Percentiles rank a stretch among this genome's conserved stretches.
Conservation (phyloP, 1,139 yeast genomes). For the Casaregolazyma suthepensis region DNA sequence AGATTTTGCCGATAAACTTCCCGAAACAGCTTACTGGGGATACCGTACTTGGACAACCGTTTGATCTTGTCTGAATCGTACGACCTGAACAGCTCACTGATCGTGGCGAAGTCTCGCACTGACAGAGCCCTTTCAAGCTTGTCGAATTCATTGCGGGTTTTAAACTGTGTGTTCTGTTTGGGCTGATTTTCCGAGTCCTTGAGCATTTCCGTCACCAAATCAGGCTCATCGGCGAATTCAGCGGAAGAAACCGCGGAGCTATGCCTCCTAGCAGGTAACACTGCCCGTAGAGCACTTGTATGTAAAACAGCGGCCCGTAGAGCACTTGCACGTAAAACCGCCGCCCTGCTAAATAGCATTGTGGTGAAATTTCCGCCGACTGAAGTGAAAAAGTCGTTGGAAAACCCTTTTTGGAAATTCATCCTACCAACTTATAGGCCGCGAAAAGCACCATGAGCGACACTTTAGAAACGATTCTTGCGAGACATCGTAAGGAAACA, state of each 20-base stretch:
- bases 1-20: conserved; percentile 3
- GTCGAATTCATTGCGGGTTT: neutral
- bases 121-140: conserved; percentile 2
- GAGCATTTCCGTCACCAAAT: conserved; percentile 4
- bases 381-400: neutral
- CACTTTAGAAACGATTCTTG: conserved; percentile 48
- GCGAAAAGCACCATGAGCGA: conserved; percentile 13
- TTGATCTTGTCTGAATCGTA: conserved; percentile 8
- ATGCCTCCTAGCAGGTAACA: neutral
- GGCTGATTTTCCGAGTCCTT: neutral
- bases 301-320: neutral
- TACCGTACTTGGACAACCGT: conserved; percentile 2
- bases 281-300: neutral
- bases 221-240: conserved; percentile 1
- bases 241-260: neutral
- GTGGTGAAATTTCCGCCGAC: neutral
- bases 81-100: conserved; percentile 3
- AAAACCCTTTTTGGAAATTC: neutral
- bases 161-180: neutral
- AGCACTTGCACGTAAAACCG: neutral
- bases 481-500: conserved; percentile 63
- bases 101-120: neutral
- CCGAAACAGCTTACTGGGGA: conserved; percentile 7
- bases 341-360: conserved; percentile 4
- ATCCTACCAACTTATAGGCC: neutral